A percentile compares a stretch with the other conserved stretches of the same genome.
Evolutionary conservation across 306 rosid genomes (phyloP).

Genomic region (Begonia masoniana): DNA sequence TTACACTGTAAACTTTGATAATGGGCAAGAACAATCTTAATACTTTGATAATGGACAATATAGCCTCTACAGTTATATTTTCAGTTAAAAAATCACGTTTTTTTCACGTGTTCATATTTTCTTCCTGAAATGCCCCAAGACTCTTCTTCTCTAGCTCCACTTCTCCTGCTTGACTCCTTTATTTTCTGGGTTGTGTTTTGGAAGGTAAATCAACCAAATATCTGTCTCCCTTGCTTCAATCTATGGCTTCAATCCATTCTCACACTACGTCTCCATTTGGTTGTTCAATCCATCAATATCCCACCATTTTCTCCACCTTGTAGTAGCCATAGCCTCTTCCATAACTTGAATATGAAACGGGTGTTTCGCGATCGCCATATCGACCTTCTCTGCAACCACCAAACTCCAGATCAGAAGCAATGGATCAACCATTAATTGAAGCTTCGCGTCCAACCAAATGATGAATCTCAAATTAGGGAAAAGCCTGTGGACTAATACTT

Average conservation of each 20-base stretch:
- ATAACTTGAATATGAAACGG: conserved; percentile 64
- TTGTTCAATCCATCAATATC: conserved; percentile 61
- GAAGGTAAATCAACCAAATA: no score
- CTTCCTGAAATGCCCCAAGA: no score
- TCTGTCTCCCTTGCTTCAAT: no score
- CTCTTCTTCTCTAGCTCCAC: no score
- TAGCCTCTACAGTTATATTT: no score
- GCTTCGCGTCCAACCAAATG: conserved; percentile 85
- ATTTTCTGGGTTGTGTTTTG: no score
- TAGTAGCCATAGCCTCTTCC: conserved; percentile 95
- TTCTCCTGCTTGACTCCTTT: no score
- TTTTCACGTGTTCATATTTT: no score
- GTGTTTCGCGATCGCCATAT: conserved; percentile 83
- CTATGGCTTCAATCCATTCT: conserved; percentile 68
- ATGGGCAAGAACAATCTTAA: no score
- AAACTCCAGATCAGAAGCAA: conserved; percentile 70
- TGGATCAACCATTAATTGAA: conserved; percentile 80
- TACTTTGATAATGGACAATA: no score
- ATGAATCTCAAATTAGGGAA: conserved; percentile 74
- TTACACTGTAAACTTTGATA: no score
- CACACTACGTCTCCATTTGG: conserved; percentile 92
- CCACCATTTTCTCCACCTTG: conserved; percentile 91
- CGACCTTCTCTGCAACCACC: conserved; percentile 44
- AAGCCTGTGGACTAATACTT: conserved; percentile 70
- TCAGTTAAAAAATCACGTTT: no score